These are phyloP conservation scores for Coprinopsis sp. DNA, from an alignment of 768 basidiomycete species.

Conservation along the genomic window DNA sequence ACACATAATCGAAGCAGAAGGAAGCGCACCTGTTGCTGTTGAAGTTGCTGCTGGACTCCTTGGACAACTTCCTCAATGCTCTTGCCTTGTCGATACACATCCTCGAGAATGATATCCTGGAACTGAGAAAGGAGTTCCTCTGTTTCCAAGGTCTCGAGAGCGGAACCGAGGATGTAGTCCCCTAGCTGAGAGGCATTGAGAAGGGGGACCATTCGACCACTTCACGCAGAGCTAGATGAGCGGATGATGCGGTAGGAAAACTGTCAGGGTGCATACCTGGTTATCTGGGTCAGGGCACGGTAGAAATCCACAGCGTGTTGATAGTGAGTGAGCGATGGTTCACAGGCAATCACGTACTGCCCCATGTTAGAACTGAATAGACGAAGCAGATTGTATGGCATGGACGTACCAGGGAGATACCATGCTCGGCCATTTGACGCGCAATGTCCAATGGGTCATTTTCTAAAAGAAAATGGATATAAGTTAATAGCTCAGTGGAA, in stretches of 20 bases:
- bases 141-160: constrained; percentile 27
- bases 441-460: constrained; percentile 28
- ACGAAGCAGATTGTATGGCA: constrained; percentile 3
- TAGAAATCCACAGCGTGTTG: constrained; percentile 27
- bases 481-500: neutral
- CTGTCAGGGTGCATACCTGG: constrained; percentile 15
- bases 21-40: constrained; percentile 13
- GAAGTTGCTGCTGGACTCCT: constrained; percentile 18
- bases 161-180: constrained; percentile 26
- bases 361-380: neutral
- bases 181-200: constrained; percentile 25
- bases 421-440: constrained; percentile 43
- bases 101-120: constrained; percentile 22
- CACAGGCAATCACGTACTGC: constrained; percentile 57
- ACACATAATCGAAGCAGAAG: neutral
- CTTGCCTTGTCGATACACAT: constrained; percentile 21
- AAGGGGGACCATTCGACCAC: constrained; percentile 25
- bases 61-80: constrained; percentile 19
- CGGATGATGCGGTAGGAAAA: too few relatives aligned
- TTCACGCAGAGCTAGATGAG: too few relatives aligned
- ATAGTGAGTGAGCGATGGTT: constrained; percentile 30
- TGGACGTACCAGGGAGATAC: constrained; percentile 45
- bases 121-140: constrained; percentile 24
- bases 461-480: constrained; percentile 12
- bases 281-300: constrained; percentile 22